Evolutionary conservation across 2,329 filamentous ascomycete genomes (phyloP).

Genomic region (Ascochyta clinopodiicola): DNA sequence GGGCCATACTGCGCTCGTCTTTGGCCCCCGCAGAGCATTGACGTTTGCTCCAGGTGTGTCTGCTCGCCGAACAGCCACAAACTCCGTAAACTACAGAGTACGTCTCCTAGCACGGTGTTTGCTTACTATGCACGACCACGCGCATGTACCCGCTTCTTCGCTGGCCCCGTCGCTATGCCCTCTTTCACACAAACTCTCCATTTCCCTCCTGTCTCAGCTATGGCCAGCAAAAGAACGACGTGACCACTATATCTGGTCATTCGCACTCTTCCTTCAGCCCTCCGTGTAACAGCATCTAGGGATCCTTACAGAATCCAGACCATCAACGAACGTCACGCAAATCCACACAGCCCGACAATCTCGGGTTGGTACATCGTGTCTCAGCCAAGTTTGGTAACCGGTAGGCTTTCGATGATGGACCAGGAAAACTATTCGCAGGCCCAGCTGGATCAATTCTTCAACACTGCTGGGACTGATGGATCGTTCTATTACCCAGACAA

Average conservation of each 20-base stretch:
- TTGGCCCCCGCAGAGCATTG: background rate
- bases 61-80: background rate
- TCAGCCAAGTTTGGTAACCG: constrained; percentile 23
- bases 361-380: constrained; percentile 23
- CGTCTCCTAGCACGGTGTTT: background rate
- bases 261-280: constrained; percentile 13
- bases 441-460: constrained; percentile 21
- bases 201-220: constrained; percentile 32
- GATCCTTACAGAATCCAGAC: constrained; percentile 1
- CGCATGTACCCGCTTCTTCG: constrained; percentile 16
- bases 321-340: constrained; percentile 8
- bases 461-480: background rate
- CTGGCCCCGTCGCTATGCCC: constrained; percentile 12
- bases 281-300: constrained; percentile 30
- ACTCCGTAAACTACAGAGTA: background rate
- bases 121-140: background rate
- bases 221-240: constrained; percentile 18
- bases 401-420: constrained; percentile 1
- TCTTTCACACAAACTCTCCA: constrained; percentile 14
- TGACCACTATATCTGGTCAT: constrained; percentile 32
- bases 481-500: constrained; percentile 11
- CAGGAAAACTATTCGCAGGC: constrained; percentile 18
- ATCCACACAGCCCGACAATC: background rate
- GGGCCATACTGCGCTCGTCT: background rate
- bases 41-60: background rate